Evolutionary conservation across 768 basidiomycete species (phyloP).

Genomic region (Boletus rubropictus): DNA sequence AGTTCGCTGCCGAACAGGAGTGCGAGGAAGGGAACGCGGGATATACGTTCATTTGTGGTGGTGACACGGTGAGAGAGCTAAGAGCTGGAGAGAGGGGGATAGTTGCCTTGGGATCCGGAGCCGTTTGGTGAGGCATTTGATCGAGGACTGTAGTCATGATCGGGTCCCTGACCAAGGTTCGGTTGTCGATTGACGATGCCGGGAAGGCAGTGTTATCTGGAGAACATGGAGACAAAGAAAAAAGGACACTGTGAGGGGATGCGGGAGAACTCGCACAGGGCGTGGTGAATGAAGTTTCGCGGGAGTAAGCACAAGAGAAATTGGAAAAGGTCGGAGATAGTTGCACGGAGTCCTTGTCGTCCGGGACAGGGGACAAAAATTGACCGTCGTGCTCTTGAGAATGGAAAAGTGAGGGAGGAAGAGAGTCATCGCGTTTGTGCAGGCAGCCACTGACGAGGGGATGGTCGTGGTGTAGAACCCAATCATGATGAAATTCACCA

Average conservation of each 20-base stretch:
- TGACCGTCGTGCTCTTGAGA: conserved; percentile 17
- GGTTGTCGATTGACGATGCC: conserved; percentile 18
- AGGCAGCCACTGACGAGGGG: conserved; percentile 8
- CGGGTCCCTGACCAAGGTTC: not conserved
- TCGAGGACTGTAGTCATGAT: not conserved
- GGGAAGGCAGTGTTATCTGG: conserved; percentile 27
- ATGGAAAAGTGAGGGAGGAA: not conserved
- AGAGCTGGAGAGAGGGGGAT: conserved; percentile 8
- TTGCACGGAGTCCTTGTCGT: conserved; percentile 24
- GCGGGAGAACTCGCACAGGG: conserved; percentile 20
- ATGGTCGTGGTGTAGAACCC: conserved; percentile 16
- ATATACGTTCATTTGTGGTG: conserved; percentile 5
- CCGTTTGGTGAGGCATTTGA: not conserved
- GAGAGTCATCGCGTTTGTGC: conserved; percentile 17
- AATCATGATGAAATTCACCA: conserved; percentile 25
- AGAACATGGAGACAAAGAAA: conserved; percentile 11
- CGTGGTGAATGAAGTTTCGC: conserved; percentile 23
- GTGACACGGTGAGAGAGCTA: not conserved
- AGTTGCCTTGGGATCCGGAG: not conserved
- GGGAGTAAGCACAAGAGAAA: conserved; percentile 25
- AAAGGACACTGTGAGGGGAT: conserved; percentile 18
- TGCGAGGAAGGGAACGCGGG: conserved; percentile 7
- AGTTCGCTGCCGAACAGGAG: not conserved
- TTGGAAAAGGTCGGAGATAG: conserved; percentile 27
- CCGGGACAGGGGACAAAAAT: conserved; percentile 7